A percentile compares a stretch with the other conserved stretches of the same genome.
These are phyloP conservation scores for Penicillium sp. DNA, from an alignment of 2,329 filamentous ascomycete species.

Conservation along the genomic window DNA sequence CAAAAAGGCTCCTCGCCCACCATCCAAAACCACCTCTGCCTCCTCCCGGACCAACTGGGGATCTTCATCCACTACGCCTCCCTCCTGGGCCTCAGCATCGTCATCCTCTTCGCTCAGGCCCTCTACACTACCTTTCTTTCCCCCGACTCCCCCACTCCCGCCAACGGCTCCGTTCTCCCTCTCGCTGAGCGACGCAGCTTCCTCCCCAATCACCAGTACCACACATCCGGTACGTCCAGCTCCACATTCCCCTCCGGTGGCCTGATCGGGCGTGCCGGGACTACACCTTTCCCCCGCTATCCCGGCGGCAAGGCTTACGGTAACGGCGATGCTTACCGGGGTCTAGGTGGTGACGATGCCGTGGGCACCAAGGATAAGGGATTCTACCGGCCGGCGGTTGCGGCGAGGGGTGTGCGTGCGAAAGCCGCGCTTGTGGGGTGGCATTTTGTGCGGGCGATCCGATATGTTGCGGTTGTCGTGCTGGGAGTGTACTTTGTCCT, in stretches of 20 bases:
- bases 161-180: slow-evolving; percentile 30
- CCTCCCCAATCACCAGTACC: slow-evolving; percentile 25
- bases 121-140: slow-evolving; percentile 32
- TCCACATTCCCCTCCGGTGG: slow-evolving; percentile 32
- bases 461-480: slow-evolving; percentile 65
- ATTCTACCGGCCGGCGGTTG: slow-evolving; percentile 23
- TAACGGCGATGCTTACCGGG: slow-evolving; percentile 27
- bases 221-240: slow-evolving; percentile 37
- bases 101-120: slow-evolving; percentile 51
- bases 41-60: slow-evolving; percentile 82
- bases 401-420: slow-evolving; percentile 31
- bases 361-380: slow-evolving; percentile 33
- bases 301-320: slow-evolving; percentile 19
- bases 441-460: slow-evolving; percentile 65
- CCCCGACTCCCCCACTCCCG: slow-evolving; percentile 10
- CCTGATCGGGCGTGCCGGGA: slow-evolving; percentile 32
- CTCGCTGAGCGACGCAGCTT: slow-evolving; percentile 32
- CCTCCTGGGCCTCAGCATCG: slow-evolving; percentile 59
- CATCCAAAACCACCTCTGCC: slow-evolving; percentile 84
- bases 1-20: slow-evolving; percentile 51
- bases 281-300: slow-evolving; percentile 24
- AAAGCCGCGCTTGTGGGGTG: slow-evolving; percentile 49
- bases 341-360: slow-evolving; percentile 26
- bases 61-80: slow-evolving; percentile 79
- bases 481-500: slow-evolving; percentile 68